Percentiles rank a stretch among this genome's conserved stretches.
Conservation (phyloP, 1,284 basidiomycete genomes). For the Retiboletus flavoniger region DNA sequence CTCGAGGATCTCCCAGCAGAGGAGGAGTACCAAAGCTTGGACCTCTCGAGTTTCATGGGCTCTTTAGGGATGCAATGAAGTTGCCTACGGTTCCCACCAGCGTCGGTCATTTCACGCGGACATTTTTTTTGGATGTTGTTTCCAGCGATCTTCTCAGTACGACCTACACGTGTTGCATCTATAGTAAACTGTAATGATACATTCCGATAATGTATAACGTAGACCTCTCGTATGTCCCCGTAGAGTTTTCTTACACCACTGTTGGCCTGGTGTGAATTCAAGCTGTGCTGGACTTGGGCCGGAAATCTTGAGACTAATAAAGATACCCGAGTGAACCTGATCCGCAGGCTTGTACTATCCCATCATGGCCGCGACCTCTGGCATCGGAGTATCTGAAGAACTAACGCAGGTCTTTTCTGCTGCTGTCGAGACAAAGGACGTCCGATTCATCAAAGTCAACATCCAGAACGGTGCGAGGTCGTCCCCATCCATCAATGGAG, state of each 20-base stretch:
- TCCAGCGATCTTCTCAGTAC: slow-evolving; percentile 15
- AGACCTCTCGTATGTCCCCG: slow-evolving; percentile 18
- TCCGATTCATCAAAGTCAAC: slow-evolving; percentile 71
- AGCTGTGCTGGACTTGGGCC: not conserved
- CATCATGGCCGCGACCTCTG: slow-evolving; percentile 67
- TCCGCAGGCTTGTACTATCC: not conserved
- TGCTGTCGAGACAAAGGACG: slow-evolving; percentile 48
- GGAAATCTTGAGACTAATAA: not conserved
- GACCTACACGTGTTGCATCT: slow-evolving; percentile 36
- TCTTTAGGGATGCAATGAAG: slow-evolving; percentile 51
- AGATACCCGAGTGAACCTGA: not conserved
- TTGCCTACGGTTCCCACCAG: not conserved
- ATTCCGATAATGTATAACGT: slow-evolving; percentile 35
- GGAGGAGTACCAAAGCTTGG: slow-evolving; percentile 86
- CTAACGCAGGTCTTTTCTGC: slow-evolving; percentile 55
- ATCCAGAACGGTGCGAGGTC: slow-evolving; percentile 64
- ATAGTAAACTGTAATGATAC: slow-evolving; percentile 37
- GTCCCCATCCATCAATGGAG: slow-evolving; percentile 18
- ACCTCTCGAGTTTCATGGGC: slow-evolving; percentile 82
- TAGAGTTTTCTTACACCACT: slow-evolving; percentile 23
- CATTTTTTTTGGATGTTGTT: slow-evolving; percentile 19
- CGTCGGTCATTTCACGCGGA: slow-evolving; percentile 21
- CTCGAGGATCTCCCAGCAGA: slow-evolving; percentile 87
- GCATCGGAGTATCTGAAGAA: slow-evolving; percentile 56
- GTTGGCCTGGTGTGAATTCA: too few species aligned